A percentile compares a stretch with the other conserved stretches of the same genome.
phyloP scores from a whole-genome alignment of 1,139 yeast genomes.

The Kazachstania sp. region DNA sequence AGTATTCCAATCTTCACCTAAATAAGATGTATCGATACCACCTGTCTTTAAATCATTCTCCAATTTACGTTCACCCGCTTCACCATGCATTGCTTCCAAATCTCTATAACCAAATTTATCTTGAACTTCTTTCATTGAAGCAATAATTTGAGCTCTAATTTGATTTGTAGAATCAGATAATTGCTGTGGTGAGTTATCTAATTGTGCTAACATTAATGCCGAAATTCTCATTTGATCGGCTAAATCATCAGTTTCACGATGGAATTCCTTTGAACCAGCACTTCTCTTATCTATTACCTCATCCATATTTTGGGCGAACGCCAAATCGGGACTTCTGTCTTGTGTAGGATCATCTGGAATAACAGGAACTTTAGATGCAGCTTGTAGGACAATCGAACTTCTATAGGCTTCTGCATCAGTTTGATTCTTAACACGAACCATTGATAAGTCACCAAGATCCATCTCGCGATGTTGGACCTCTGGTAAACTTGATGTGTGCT shows the following conservation, averaged over 20 bases:
- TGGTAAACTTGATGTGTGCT: background rate
- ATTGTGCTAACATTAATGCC: constrained; percentile 83
- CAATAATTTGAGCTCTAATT: constrained; percentile 68
- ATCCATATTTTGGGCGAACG: constrained; percentile 31
- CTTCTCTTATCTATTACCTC: constrained; percentile 20
- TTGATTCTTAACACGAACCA: constrained; percentile 41
- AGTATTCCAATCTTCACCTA: constrained; percentile 89
- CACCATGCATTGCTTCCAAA: constrained; percentile 50
- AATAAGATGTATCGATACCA: constrained; percentile 48
- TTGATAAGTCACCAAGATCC: constrained; percentile 55
- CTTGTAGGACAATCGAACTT: constrained; percentile 33
- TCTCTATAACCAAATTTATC: constrained; percentile 51
- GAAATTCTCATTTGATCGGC: constrained; percentile 96
- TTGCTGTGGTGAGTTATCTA: constrained; percentile 62
- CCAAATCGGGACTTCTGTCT: constrained; percentile 31
- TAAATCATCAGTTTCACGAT: constrained; percentile 38
- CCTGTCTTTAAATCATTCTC: constrained; percentile 85
- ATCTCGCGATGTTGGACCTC: constrained; percentile 34
- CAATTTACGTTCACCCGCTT: constrained; percentile 83
- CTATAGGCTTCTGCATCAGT: constrained; percentile 35
- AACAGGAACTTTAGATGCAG: constrained; percentile 35
- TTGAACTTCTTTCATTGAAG: constrained; percentile 83
- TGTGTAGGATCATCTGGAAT: constrained; percentile 26
- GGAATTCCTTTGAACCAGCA: constrained; percentile 10
- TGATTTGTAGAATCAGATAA: constrained; percentile 57